Evolutionary conservation across 208 protist genomes (phyloP), one percentile per base, ranked within the genome.

Genomic region (Trypanosoma boissoni): DNA sequence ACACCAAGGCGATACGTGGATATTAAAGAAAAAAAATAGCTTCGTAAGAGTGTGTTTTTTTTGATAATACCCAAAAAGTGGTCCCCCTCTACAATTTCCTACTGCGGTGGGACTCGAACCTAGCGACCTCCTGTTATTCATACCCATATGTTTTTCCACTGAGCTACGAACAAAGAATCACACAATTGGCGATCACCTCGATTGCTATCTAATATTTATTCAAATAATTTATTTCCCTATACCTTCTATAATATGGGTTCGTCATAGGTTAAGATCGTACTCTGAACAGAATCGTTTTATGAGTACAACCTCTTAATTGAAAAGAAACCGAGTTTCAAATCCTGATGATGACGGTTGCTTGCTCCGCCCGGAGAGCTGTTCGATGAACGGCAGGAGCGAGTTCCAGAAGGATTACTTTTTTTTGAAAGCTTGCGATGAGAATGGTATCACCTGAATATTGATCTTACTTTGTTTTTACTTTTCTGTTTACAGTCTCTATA

Each of bases 101-200:
- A n/a, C 83, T 79, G 79, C 80, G 83, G 85, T 76, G 86, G 83
- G 83, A 87, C 86, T 90, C 83, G 83, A 90, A 90, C 83, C 79
- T 87, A 76, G 79, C 84, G 87, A 78, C 83, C 83, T 86, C 83
- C 83, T 86, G 66, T 74, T 65, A 73, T 73, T 61, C 66, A 58
- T 70, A 78, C 55, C 69, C 72, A 74, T 65, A 74, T 70, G 67
- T 61, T 69, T 58, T 78, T 74, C 72, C 72, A 66, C 70, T 78
- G 67, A 69, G 67, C 67, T 66, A 78, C 72, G 59, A 64, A 59
- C 59, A 73, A 64, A 9, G 14, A 39, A 39, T 16, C 6, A 16
- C 8, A 6, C 8, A 12, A 14, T 24, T 52, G 10, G 23, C 6
- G 24, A 37, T n/a, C 31, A 6, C 34, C 34, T 12, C 8, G 12